Base-by-base conservation (phyloP, 1,284 basidiomycete genomes). In the Laetiporus sulphureus region DNA sequence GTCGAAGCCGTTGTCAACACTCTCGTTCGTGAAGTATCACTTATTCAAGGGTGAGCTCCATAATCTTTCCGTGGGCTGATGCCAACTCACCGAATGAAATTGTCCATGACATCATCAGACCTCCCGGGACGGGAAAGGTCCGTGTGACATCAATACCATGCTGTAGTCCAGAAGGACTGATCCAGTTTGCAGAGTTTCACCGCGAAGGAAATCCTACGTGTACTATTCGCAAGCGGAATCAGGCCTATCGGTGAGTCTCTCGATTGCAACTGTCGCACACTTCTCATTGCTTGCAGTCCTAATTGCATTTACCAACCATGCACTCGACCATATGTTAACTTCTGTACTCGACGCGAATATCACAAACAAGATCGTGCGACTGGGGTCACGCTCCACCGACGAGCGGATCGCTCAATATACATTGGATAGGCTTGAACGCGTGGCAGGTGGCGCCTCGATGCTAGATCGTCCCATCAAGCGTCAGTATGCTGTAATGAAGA, bases 111-210 rank as follows among this genome's bases (percentile, higher is more conserved):
- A 13, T 20, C 3, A 4, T n/a, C 27, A 83, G 81, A 25, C 84
- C 84, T 23, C 84, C 84, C 4, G 84, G 84, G 1, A 87, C 83
- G 0, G 84, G 84, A 49, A 86, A 87, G 68, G 79, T 80, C 20
- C 11, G 36, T 33, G 2, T 2, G 29, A 31, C 11, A 12, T 21
- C 5, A 12, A 24, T 30, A 33, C 13, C 16, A 4, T 15, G n/a
- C 19, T 41, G 20, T 32, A 16, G 29, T 3, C 30, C 19, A n/a
- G 12, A 13, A 20, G 16, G 16, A 7, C 15, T 30, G 13, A n/a
- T n/a, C 30, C 37, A 20, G 12, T 39, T 30, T 16, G 1, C 45
- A 80, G 77, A 82, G 76, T 36, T 86, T 68, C 51, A 81, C 79
- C 0, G 83, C 81, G 0, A 71, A 80, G 4, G 77, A 86, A 51